Conservation (phyloP, 2,329 filamentous ascomycete species). For the Stachybotrys echinatus region DNA sequence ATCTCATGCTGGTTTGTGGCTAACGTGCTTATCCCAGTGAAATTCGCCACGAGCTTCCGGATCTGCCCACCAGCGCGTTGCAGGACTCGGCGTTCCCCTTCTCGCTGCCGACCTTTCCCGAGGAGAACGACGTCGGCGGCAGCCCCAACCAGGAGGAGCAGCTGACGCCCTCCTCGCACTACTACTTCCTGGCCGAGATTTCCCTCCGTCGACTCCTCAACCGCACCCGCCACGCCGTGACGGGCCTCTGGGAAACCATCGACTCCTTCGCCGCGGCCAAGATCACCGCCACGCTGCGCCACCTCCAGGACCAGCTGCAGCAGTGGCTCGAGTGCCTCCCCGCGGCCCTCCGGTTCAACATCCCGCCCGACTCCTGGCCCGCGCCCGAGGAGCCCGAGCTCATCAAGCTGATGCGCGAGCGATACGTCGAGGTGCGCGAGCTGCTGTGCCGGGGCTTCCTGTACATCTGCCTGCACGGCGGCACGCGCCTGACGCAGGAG, state of each 20-base stretch:
- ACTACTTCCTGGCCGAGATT: constrained; percentile 71
- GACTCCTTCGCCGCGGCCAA: constrained; percentile 50
- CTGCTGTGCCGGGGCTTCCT: constrained; percentile 9
- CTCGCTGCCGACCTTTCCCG: constrained; percentile 6
- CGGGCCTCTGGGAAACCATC: constrained; percentile 58
- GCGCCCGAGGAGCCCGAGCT: constrained; percentile 8
- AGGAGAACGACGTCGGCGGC: background rate
- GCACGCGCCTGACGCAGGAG: constrained; percentile 6
- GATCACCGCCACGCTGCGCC: constrained; percentile 59
- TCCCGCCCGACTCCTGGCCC: constrained; percentile 8
- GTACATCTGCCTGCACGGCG: constrained; percentile 10
- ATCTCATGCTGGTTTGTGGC: background rate
- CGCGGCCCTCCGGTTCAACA: constrained; percentile 57
- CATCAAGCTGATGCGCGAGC: constrained; percentile 10
- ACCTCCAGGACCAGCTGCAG: constrained; percentile 68
- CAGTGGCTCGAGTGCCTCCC: constrained; percentile 76
- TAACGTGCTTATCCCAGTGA: constrained; percentile 2
- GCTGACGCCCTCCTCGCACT: constrained; percentile 6
- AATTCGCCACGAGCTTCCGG: constrained; percentile 9
- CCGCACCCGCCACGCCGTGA: constrained; percentile 26
- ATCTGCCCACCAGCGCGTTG: constrained; percentile 7
- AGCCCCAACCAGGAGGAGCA: constrained; percentile 1
- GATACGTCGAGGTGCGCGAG: constrained; percentile 10
- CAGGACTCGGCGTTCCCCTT: constrained; percentile 9
- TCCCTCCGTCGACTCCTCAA: constrained; percentile 67